Evolutionary conservation across 768 basidiomycete genomes (phyloP).

Genomic region (Pleurotus sapidus): DNA sequence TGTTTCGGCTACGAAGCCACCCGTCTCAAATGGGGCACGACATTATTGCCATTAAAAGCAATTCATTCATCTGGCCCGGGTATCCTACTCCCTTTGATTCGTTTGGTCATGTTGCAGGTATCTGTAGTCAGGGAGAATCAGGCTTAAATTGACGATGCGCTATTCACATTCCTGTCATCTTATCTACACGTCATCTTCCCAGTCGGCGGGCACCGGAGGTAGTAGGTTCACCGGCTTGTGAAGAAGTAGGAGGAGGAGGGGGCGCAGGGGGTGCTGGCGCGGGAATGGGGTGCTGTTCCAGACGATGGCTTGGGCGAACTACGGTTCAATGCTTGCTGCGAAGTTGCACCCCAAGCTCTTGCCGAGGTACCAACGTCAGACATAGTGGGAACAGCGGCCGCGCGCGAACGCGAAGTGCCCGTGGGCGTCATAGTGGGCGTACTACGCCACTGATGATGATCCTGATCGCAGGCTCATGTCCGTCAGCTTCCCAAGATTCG

Average conservation of each 20-base stretch:
- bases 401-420: background rate
- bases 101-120: too few relatives aligned
- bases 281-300: slow-evolving; percentile 4
- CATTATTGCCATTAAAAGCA: too few relatives aligned
- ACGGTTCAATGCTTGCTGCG: slow-evolving; percentile 9
- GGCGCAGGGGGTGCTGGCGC: background rate
- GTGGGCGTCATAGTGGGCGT: slow-evolving; percentile 10
- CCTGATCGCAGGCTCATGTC: slow-evolving; percentile 41
- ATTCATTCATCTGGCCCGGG: too few relatives aligned
- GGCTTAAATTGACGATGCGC: too few relatives aligned
- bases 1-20: too few relatives aligned
- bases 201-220: slow-evolving; percentile 44
- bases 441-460: slow-evolving; percentile 21
- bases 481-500: slow-evolving; percentile 58
- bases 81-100: too few relatives aligned
- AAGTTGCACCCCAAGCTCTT: slow-evolving; percentile 24
- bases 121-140: too few relatives aligned
- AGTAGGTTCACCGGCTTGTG: slow-evolving; percentile 8
- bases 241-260: background rate
- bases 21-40: too few relatives aligned
- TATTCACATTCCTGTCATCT: too few relatives aligned
- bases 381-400: background rate
- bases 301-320: slow-evolving; percentile 11
- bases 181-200: slow-evolving; percentile 49
- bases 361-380: slow-evolving; percentile 10